These are phyloP conservation scores for Berkeleyomyces basicola DNA, from an alignment of 2,329 filamentous ascomycete genomes.

Conservation along the genomic window DNA sequence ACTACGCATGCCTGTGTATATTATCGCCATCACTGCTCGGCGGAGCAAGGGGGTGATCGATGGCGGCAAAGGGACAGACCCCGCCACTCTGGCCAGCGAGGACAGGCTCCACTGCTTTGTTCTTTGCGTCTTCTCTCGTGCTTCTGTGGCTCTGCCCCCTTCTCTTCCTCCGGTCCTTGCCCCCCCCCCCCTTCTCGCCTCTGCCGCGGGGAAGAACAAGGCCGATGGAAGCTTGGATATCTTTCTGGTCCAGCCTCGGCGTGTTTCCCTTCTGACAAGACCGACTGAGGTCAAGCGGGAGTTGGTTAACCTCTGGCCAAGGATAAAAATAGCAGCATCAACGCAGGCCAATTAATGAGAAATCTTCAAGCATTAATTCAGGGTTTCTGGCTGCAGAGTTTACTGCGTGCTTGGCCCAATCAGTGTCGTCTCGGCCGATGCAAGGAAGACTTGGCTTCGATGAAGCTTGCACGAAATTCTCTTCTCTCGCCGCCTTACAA, in stretches of 20 bases:
- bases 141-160: background rate
- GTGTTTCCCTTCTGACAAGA: conserved; percentile 1
- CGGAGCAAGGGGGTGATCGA: background rate
- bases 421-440: background rate
- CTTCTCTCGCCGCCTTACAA: background rate
- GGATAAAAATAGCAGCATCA: background rate
- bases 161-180: background rate
- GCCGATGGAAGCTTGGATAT: background rate
- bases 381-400: background rate
- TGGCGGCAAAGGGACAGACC: background rate
- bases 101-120: background rate
- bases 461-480: conserved; percentile 1
- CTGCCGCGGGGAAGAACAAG: background rate
- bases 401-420: background rate
- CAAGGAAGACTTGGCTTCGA: background rate
- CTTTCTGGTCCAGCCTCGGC: background rate
- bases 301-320: background rate
- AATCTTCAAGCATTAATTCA: background rate
- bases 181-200: background rate
- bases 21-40: too few species aligned
- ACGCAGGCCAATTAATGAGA: background rate
- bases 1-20: too few species aligned
- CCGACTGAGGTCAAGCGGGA: background rate
- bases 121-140: background rate
- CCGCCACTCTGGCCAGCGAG: too few species aligned